A percentile compares a stretch with the other conserved stretches of the same genome.
phyloP scores from a whole-genome alignment of 129 eudicot genomes.

The Erigeron canadensis region DNA sequence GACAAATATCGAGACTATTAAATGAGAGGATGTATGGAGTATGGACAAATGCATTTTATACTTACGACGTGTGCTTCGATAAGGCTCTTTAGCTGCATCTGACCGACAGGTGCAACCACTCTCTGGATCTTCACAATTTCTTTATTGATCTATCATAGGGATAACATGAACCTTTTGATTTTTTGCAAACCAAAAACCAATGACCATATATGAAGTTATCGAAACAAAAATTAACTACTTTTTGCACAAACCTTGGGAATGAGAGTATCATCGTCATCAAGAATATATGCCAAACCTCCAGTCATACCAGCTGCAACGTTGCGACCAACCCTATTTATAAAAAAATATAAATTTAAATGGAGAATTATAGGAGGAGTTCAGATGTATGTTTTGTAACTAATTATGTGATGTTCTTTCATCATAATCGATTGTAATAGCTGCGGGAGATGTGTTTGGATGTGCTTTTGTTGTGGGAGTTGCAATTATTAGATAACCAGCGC shows the following conservation, averaged over 20 bases:
- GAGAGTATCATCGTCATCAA: constrained; percentile 94
- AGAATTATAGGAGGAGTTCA: neutral
- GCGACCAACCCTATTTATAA: constrained; percentile 69
- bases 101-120: constrained; percentile 99
- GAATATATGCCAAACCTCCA: constrained; percentile 94
- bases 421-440: constrained; percentile 3
- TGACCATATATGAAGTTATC: neutral
- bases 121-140: constrained; percentile 98
- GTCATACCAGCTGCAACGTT: constrained; percentile 99
- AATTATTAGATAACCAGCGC: too few species aligned
- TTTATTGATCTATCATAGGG: constrained; percentile 67
- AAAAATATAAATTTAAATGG: constrained; percentile 2
- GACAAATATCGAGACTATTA: too few species aligned
- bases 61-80: constrained; percentile 96
- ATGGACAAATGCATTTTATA: constrained; percentile 14
- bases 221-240: neutral
- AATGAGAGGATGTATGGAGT: neutral
- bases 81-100: constrained; percentile 95
- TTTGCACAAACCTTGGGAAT: constrained; percentile 74
- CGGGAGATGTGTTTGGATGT: neutral
- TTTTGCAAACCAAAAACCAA: constrained; percentile 6
- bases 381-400: neutral
- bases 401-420: neutral
- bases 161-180: neutral
- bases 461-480: neutral